Evolutionary conservation across 2,329 filamentous ascomycete species (phyloP), one percentile per base, ranked within the genome.

Genomic region (Blastomyces silverae): DNA sequence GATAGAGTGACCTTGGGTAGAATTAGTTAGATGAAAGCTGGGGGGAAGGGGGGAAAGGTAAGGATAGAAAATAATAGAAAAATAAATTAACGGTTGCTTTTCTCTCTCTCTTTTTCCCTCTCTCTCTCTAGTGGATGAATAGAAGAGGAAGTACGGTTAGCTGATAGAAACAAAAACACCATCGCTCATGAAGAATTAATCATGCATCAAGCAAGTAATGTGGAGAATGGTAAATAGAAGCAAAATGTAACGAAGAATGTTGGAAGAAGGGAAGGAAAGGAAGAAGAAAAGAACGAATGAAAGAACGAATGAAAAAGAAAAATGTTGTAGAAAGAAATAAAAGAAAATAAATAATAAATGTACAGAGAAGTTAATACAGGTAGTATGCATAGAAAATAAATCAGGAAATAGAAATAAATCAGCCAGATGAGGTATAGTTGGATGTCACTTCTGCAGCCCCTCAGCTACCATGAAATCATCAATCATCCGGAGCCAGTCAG

Each of bases 401-500:
- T 37, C 3, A 52, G 13, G n/a, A 28, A 42, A 28, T 53, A 15
- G 1, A 34, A 48, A 46, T 39, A 63, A 56, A 15, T 31, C 48
- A 7, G 20, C 7, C 50, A 17, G 3, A 53, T 28, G 20, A 50
- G 13, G n/a, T 15, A 25, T 15, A 25, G 50, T 17, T 7, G 20
- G 5, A 39, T 34, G 13, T 53, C 31, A 62, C 31, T 56, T 55
- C 15, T 44, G 20, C 46, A 56, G 17, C 5, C 13, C 50, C 31
- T 55, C 15, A 17, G 59, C 2, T 37, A 44, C 22, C 20, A 50
- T 59, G 25, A 22, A 6, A 42, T 55, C 37, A 3, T 56, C 22
- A 44, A 71, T 68, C 58, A 75, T 55, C 28, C 63, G 62, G 48
- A 75, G 59, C 77, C 77, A 79, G 7, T 73, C 70, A 25, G 63